These are phyloP conservation scores for Alternaria angustiovoidea DNA, from an alignment of 2,329 filamentous ascomycete species.

Conservation along the genomic window DNA sequence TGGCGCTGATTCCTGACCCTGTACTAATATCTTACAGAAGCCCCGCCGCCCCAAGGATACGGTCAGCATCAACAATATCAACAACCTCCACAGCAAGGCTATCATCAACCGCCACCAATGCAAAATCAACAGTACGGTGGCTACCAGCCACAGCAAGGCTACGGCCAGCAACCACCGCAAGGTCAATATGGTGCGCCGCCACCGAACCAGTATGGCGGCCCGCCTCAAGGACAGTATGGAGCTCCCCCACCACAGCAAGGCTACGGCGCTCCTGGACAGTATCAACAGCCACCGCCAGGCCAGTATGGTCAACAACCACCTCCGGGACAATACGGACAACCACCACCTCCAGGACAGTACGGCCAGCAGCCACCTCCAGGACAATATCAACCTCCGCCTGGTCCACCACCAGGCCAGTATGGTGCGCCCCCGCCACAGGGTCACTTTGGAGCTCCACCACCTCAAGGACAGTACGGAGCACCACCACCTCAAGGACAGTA, in stretches of 20 bases:
- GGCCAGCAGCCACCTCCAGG: constrained; percentile 22
- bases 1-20: constrained; percentile 24
- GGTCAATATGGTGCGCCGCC: constrained; percentile 50
- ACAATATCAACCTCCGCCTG: constrained; percentile 25
- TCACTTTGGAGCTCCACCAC: constrained; percentile 50
- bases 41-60: constrained; percentile 36
- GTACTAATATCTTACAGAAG: constrained; percentile 39
- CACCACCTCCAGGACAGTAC: constrained; percentile 26
- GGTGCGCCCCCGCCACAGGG: constrained; percentile 17
- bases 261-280: constrained; percentile 24
- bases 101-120: constrained; percentile 45
- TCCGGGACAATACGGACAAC: constrained; percentile 14
- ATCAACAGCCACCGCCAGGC: constrained; percentile 22
- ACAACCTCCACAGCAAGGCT: constrained; percentile 29
- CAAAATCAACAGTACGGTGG: constrained; percentile 42
- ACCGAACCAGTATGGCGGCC: constrained; percentile 37
- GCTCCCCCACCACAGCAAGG: constrained; percentile 30
- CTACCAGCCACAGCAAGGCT: constrained; percentile 46
- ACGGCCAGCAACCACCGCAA: constrained; percentile 30
- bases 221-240: constrained; percentile 29
- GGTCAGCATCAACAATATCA: constrained; percentile 24
- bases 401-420: constrained; percentile 28
- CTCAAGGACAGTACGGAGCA: constrained; percentile 28
- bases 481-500: constrained; percentile 34
- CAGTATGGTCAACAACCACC: constrained; percentile 47